Evolutionary conservation across 2,329 filamentous ascomycete genomes (phyloP), one percentile per base, ranked within the genome.

Genomic region (Beauveria caledonica): DNA sequence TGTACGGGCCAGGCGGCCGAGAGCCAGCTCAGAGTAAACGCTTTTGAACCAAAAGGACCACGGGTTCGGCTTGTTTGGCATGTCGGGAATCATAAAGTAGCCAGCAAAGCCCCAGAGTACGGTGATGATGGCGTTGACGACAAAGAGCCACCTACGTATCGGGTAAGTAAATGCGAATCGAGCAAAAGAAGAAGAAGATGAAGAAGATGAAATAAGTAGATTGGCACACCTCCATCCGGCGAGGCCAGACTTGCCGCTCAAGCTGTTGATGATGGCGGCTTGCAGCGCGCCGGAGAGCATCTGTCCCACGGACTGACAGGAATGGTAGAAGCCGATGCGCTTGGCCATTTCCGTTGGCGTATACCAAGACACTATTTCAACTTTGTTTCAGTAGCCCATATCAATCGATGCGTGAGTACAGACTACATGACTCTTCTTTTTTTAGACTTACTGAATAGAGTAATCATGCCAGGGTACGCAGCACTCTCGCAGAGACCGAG

Each of bases 251-350:
- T 60, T 66, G 1, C 74, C 74, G 36, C 77, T 67, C 50, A 78
- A 68, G 4, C 73, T 72, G 19, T 66, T 69, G 36, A 76, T 73
- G 1, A 78, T 70, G 1, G 71, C 75, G 1, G 75, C 73, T 62
- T 78, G 75, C 11, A 78, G 67, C 49, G 77, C 77, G 0, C 75
- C 76, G 0, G 73, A 75, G 60, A 78, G 76, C 72, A 77, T 77
- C 33, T 72, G 70, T 0, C 74, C 75, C 0, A 72, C 68, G 9
- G 59, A 73, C 68, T 63, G 76, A 67, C 65, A 77, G 66, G 73
- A 73, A 15, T 76, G 75, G 50, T 78, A 73, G 29, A 78, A 71
- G 17, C 77, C 75, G 15, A 74, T 71, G 15, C 75, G 66, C 64
- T 75, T 76, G 4, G 69, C 71, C 36, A 77, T 67, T 64, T 76